Percentiles rank a stretch among this genome's conserved stretches.
These are phyloP conservation scores for Aspergillus hiratsukae DNA, from an alignment of 2,329 filamentous ascomycete species.

Conservation along the genomic window DNA sequence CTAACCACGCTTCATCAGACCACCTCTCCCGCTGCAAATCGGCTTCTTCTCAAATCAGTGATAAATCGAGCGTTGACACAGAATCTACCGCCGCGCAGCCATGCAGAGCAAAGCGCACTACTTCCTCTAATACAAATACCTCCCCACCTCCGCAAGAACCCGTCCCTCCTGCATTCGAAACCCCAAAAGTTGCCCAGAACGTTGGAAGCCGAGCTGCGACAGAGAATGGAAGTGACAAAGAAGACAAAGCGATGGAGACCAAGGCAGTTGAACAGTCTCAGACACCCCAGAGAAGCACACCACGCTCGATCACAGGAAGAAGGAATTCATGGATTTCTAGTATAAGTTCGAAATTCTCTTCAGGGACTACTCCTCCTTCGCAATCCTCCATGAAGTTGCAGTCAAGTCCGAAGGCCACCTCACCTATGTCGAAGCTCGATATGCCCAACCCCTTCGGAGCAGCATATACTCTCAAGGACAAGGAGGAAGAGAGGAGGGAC, in stretches of 20 bases:
- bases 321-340: constrained; percentile 87
- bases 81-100: constrained; percentile 16
- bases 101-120: constrained; percentile 19
- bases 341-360: constrained; percentile 87
- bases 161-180: constrained; percentile 6
- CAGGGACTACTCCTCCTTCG: constrained; percentile 42
- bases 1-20: constrained; percentile 20
- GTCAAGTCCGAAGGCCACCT: constrained; percentile 26
- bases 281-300: constrained; percentile 21
- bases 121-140: constrained; percentile 19
- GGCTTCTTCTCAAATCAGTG: constrained; percentile 27
- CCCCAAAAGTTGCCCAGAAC: constrained; percentile 14
- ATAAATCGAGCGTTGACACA: constrained; percentile 22
- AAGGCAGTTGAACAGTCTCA: constrained; percentile 20
- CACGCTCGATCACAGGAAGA: constrained; percentile 46
- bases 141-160: constrained; percentile 14
- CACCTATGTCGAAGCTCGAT: constrained; percentile 34
- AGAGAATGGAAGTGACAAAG: constrained; percentile 15
- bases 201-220: constrained; percentile 6
- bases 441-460: constrained; percentile 43
- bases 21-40: constrained; percentile 35
- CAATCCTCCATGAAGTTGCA: constrained; percentile 31
- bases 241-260: constrained; percentile 18
- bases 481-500: constrained; percentile 40
- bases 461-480: constrained; percentile 37